Evolutionary conservation across 345 rosid species (phyloP).

Genomic region (Iberis pinnata): DNA sequence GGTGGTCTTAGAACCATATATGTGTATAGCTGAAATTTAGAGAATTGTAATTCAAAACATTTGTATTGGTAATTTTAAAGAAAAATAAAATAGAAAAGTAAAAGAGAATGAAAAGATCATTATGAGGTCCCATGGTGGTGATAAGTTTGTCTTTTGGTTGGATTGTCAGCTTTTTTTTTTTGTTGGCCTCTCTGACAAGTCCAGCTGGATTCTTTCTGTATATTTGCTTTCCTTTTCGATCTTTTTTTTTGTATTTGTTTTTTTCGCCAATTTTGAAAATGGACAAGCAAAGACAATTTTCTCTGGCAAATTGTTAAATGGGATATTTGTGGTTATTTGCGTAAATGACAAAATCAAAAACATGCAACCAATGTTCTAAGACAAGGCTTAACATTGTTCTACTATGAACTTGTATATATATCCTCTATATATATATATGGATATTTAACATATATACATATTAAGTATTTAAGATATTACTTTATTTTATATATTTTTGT

Average conservation of each 20-base stretch:
- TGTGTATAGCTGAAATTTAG: no score
- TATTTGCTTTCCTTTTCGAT: constrained; percentile 17
- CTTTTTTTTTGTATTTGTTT: neutral
- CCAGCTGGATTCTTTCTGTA: constrained; percentile 30
- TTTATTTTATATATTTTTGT: no score
- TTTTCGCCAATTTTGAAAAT: constrained; percentile 8
- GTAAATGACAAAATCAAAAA: constrained; percentile 10
- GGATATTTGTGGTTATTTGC: constrained; percentile 12
- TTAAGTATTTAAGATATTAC: no score
- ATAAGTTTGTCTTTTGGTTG: constrained; percentile 15
- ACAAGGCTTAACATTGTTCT: neutral
- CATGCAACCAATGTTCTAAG: constrained; percentile 11
- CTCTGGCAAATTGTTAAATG: neutral
- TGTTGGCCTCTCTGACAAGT: constrained; percentile 27
- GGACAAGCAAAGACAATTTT: neutral
- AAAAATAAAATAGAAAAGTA: neutral
- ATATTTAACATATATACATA: no score
- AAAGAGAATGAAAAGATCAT: neutral
- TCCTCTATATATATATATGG: no score
- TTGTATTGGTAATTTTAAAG: neutral
- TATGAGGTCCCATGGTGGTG: constrained; percentile 17
- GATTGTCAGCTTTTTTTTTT: constrained; percentile 20
- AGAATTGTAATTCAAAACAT: no score
- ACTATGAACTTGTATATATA: neutral
- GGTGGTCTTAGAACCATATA: no score